A percentile compares a stretch with the other conserved stretches of the same genome.
Conservation (phyloP, 1,284 basidiomycete genomes). For the Volvariella surrecta region DNA sequence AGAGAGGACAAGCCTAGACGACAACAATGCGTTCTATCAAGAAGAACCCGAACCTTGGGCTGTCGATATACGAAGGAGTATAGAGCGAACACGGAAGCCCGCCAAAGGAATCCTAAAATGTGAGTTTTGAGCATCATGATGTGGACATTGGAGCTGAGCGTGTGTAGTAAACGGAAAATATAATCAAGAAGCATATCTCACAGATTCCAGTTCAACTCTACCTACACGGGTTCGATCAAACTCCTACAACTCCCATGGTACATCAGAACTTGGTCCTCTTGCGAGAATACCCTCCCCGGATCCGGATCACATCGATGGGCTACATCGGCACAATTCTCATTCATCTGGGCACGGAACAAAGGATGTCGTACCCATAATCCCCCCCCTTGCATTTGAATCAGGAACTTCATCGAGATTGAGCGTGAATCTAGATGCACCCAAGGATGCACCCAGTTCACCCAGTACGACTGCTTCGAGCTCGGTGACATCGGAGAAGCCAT, state of each 20-base stretch:
- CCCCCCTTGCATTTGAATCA: slow-evolving; percentile 54
- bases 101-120: slow-evolving; percentile 87
- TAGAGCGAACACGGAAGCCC: slow-evolving; percentile 58
- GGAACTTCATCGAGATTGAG: slow-evolving; percentile 16
- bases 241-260: slow-evolving; percentile 64
- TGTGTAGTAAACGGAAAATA: slow-evolving; percentile 52
- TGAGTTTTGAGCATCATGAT: slow-evolving; percentile 30
- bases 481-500: slow-evolving; percentile 19
- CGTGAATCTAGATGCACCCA: slow-evolving; percentile 26
- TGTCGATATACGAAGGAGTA: slow-evolving; percentile 55
- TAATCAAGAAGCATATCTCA: slow-evolving; percentile 46
- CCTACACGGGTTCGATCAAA: slow-evolving; percentile 61
- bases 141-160: neutral
- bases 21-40: slow-evolving; percentile 40
- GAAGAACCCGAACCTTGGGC: slow-evolving; percentile 67
- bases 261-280: slow-evolving; percentile 60
- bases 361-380: slow-evolving; percentile 30
- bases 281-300: slow-evolving; percentile 73
- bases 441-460: slow-evolving; percentile 26
- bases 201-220: slow-evolving; percentile 23
- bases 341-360: slow-evolving; percentile 28
- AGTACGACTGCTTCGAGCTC: slow-evolving; percentile 15
- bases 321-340: slow-evolving; percentile 56
- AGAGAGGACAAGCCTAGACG: slow-evolving; percentile 33
- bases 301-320: slow-evolving; percentile 80